A percentile compares a stretch with the other conserved stretches of the same genome.
These are phyloP conservation scores for Botryosphaeria dothidea DNA, from an alignment of 2,329 filamentous ascomycete genomes.

Conservation along the genomic window DNA sequence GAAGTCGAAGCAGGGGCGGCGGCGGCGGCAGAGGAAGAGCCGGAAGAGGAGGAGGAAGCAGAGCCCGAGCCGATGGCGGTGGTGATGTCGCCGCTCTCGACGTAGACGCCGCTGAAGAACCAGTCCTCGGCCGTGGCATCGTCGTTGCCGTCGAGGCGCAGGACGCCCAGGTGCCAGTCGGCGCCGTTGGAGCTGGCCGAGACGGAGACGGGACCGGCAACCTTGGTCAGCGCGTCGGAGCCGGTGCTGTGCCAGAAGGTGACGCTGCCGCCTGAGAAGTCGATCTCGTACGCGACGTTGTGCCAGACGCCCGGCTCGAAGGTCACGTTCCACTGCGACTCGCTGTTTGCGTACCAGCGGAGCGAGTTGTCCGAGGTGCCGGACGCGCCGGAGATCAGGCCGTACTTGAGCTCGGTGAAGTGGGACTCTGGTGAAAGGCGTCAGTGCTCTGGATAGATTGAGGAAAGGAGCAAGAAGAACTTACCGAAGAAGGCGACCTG, in stretches of 20 bases:
- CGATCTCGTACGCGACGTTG: conserved; percentile 73
- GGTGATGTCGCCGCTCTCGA: conserved; percentile 57
- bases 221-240: conserved; percentile 57
- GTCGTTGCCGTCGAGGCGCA: conserved; percentile 61
- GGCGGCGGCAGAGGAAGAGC: not conserved
- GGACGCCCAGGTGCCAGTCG: conserved; percentile 72
- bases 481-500: conserved; percentile 54
- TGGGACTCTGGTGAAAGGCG: conserved; percentile 56
- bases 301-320: conserved; percentile 69
- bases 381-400: conserved; percentile 55
- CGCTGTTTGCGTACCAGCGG: conserved; percentile 64
- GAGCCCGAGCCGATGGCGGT: conserved; percentile 22
- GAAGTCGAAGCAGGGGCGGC: not conserved
- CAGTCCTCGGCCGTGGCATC: conserved; percentile 62
- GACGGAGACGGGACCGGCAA: conserved; percentile 61
- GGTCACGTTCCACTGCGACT: conserved; percentile 63
- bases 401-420: conserved; percentile 74
- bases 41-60: not conserved
- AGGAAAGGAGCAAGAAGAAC: not conserved
- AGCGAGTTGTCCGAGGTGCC: conserved; percentile 57
- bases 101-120: conserved; percentile 71
- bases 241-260: conserved; percentile 73
- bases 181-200: conserved; percentile 66
- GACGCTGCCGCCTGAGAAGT: conserved; percentile 64
- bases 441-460: too few relatives aligned